These are phyloP conservation scores for Diaporthe vaccinii DNA, from an alignment of 2,329 filamentous ascomycete species.

Conservation along the genomic window DNA sequence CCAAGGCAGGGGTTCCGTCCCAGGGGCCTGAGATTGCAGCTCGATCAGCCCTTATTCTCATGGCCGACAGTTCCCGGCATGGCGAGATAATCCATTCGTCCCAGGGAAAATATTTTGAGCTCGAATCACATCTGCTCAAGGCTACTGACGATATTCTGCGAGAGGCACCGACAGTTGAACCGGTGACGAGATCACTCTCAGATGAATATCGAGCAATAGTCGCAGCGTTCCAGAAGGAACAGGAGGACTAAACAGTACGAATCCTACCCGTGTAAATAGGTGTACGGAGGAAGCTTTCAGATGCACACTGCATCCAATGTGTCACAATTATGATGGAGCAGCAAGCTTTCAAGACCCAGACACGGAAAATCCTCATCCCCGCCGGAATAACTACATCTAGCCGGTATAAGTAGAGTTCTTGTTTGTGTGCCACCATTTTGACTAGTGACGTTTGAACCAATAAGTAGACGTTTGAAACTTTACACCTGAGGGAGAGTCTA, in stretches of 20 bases:
- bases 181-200: neutral
- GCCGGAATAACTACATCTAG: too few relatives aligned
- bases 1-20: neutral
- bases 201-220: neutral
- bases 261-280: neutral
- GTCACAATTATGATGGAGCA: neutral
- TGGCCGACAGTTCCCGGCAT: neutral
- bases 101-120: constrained; percentile 13
- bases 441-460: too few relatives aligned
- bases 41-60: constrained; percentile 14
- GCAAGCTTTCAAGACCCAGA: too few relatives aligned
- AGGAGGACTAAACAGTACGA: neutral
- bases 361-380: too few relatives aligned
- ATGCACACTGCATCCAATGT: neutral
- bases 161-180: neutral
- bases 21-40: constrained; percentile 20
- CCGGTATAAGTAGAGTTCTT: too few relatives aligned
- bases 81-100: constrained; percentile 7
- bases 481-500: too few relatives aligned
- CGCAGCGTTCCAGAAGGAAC: neutral
- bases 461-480: too few relatives aligned
- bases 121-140: constrained; percentile 7
- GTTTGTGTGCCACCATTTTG: too few relatives aligned
- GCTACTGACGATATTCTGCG: neutral
- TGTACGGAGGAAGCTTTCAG: neutral